Conservation (phyloP, 2,329 filamentous ascomycete genomes). For the Fusarium proliferatum region DNA sequence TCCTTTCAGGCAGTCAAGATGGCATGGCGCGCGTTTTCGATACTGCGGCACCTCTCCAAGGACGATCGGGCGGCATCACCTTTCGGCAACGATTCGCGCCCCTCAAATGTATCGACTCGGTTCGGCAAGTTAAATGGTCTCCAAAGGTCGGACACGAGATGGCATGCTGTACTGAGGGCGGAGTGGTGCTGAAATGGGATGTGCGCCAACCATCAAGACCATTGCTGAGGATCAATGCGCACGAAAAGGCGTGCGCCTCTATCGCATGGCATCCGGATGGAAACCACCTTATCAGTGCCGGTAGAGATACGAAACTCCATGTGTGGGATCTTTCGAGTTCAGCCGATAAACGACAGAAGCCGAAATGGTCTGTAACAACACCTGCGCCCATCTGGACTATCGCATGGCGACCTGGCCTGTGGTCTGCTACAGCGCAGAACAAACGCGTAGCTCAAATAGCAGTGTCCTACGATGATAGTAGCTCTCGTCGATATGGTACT, state of each 20-base stretch:
- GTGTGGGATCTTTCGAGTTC: conserved; percentile 73
- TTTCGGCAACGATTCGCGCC: conserved; percentile 60
- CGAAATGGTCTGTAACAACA: conserved; percentile 70
- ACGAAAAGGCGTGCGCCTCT: conserved; percentile 68
- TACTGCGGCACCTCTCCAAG: conserved; percentile 60
- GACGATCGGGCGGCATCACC: conserved; percentile 60
- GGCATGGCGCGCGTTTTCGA: conserved; percentile 72
- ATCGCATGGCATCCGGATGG: conserved; percentile 77
- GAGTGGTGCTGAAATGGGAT: conserved; percentile 73
- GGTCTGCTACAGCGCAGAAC: conserved; percentile 72
- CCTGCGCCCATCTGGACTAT: conserved; percentile 69
- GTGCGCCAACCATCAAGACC: conserved; percentile 65
- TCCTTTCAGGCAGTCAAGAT: conserved; percentile 73
- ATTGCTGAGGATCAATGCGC: conserved; percentile 68
- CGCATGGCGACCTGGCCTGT: conserved; percentile 72
- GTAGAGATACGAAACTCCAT: conserved; percentile 69
- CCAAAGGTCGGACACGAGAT: conserved; percentile 70
- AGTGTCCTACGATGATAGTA: conserved; percentile 69
- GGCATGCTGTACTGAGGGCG: conserved; percentile 72
- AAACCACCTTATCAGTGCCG: conserved; percentile 72
- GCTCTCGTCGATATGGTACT: conserved; percentile 64
- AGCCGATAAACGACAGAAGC: conserved; percentile 72
- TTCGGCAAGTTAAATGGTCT: conserved; percentile 74
- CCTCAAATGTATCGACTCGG: conserved; percentile 54
- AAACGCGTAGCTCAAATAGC: conserved; percentile 71